Base-by-base conservation (phyloP, 495 filamentous ascomycete genomes). In the Monascus purpureus region DNA sequence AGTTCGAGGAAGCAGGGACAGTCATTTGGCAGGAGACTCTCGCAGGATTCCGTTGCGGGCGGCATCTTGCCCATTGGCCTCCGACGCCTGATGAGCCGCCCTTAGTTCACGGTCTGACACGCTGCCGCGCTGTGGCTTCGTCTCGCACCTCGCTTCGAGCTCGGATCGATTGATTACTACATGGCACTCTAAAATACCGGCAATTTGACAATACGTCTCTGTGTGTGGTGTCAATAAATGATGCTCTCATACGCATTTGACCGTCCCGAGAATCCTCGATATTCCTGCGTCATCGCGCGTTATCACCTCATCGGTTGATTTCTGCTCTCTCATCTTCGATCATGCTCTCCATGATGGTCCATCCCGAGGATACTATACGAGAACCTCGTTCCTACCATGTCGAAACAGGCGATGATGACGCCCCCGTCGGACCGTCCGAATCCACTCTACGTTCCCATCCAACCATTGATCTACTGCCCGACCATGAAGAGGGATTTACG, bases 291-390 rank as follows among this genome's bases (percentile, higher is more conserved):
- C n/a, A 22, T 9, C 20, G 20, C 4, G 20, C 20, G 9, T 22
- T 22, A 22, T 9, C 5, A 22, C 4, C 20, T 29, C 14, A 4
- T 15, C 14, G 12, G 2, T 29, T 9, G 20, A 5, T 22, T 9
- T 22, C 9, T 22, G 9, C 20, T 22, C 20, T 22, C 4, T 22
- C 20, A 9, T 17, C 8, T 12, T 33, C 32, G 33, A 35, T 23
- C 29, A 59, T 59, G 53, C 41, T 61, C 33, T 52, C 57, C 40
- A 50, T 52, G 25, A 61, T 62, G 54, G 35, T 43, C 31, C 53
- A 53, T 29, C 42, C 59, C 16, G 59, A 62, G 37, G 59, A 63
- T 37, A 53, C 53, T 3, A 38, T 58, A 19, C 52, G 49, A 33
- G 57, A 50, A 25, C 47, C 45, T 35, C 53, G 47, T 37, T 34